These are phyloP conservation scores for Amaranthus tricolor DNA, from an alignment of 179 eudicot species.

Conservation along the genomic window DNA sequence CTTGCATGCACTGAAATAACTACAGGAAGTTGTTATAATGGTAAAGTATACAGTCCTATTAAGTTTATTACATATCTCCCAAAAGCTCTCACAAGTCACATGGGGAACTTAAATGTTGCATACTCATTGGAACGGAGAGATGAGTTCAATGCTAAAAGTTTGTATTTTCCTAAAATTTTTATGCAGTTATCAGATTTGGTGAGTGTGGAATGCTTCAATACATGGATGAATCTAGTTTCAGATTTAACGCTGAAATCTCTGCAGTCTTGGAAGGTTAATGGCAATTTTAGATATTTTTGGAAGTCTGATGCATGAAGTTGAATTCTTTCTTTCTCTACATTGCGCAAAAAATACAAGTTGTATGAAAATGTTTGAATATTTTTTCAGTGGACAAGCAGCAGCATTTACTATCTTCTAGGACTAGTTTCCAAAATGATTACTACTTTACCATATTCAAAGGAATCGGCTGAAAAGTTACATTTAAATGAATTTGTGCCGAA, in stretches of 20 bases:
- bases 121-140: neutral
- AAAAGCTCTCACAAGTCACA: too few species aligned
- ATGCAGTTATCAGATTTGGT: slow-evolving; percentile 83
- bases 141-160: neutral
- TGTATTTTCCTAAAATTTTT: slow-evolving; percentile 16
- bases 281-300: neutral
- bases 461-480: slow-evolving; percentile 25
- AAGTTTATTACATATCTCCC: too few species aligned
- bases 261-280: slow-evolving; percentile 88
- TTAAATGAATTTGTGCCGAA: slow-evolving; percentile 47
- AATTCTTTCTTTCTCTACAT: neutral
- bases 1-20: slow-evolving; percentile 11
- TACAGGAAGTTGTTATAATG: neutral
- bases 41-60: neutral
- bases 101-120: too few species aligned
- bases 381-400: slow-evolving; percentile 57
- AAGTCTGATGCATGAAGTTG: neutral
- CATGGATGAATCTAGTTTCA: slow-evolving; percentile 85
- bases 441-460: slow-evolving; percentile 39
- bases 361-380: slow-evolving; percentile 2
- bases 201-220: slow-evolving; percentile 69
- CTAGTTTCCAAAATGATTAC: slow-evolving; percentile 53
- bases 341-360: neutral
- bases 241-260: slow-evolving; percentile 85
- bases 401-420: slow-evolving; percentile 53